These are phyloP conservation scores for Ceratocystis diversiconidia DNA, from an alignment of 2,329 filamentous ascomycete species.

Conservation along the genomic window DNA sequence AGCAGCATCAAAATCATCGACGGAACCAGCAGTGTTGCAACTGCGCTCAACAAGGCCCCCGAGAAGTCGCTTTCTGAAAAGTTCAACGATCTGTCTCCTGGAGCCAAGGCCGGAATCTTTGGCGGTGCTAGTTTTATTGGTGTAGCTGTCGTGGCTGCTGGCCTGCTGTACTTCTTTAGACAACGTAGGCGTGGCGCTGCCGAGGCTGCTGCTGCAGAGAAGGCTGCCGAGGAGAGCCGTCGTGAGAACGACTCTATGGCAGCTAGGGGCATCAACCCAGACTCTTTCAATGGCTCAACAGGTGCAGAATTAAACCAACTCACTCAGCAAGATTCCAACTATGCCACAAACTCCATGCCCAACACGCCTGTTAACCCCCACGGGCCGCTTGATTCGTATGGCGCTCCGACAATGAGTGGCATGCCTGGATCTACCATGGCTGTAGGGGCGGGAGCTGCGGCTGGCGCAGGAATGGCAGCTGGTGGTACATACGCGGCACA, in stretches of 20 bases:
- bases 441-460: constrained; percentile 12
- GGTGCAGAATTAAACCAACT: constrained; percentile 28
- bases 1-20: constrained; percentile 45
- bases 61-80: constrained; percentile 37
- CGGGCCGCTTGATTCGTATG: constrained; percentile 22
- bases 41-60: constrained; percentile 24
- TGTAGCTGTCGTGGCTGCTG: constrained; percentile 29
- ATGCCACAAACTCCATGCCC: constrained; percentile 19
- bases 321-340: constrained; percentile 23
- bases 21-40: constrained; percentile 43
- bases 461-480: neutral
- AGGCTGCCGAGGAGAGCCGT: constrained; percentile 34
- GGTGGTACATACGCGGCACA: neutral
- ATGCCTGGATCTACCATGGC: constrained; percentile 20
- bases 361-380: constrained; percentile 15
- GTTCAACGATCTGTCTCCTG: constrained; percentile 37
- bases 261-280: constrained; percentile 35
- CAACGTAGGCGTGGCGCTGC: constrained; percentile 38
- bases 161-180: constrained; percentile 40
- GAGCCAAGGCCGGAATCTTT: constrained; percentile 40
- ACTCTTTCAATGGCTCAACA: constrained; percentile 28
- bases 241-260: constrained; percentile 38
- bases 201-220: constrained; percentile 36
- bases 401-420: constrained; percentile 24
- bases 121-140: constrained; percentile 30